Evolutionary conservation across 140 eudicot genomes (phyloP).

Genomic region (Senecio squalidus): DNA sequence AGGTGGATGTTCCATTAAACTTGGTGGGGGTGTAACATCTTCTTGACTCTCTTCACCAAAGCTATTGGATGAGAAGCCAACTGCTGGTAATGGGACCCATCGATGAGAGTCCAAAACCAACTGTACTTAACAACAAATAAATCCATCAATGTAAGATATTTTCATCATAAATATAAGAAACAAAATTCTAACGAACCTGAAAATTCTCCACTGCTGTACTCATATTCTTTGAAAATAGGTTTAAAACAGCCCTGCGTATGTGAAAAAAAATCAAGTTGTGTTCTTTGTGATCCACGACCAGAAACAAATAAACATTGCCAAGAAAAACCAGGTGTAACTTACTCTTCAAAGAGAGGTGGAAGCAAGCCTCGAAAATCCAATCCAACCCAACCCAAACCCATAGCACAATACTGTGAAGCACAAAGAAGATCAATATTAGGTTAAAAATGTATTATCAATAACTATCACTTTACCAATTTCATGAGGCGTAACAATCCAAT

Average conservation of each 20-base stretch:
- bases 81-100: conserved; percentile 95
- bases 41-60: conserved; percentile 70
- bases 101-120: conserved; percentile 96
- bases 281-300: conserved; percentile 4
- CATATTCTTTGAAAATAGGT: conserved; percentile 82
- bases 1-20: conserved; percentile 96
- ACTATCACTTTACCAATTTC: not conserved
- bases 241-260: conserved; percentile 77
- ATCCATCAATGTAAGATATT: not conserved
- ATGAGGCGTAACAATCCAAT: not conserved
- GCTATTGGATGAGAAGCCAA: conserved; percentile 76
- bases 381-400: conserved; percentile 99
- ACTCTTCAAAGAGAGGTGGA: conserved; percentile 99
- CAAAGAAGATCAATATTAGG: conserved; percentile 11
- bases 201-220: conserved; percentile 89
- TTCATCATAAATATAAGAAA: conserved; percentile 9
- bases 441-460: not conserved
- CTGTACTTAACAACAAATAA: conserved; percentile 33
- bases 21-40: conserved; percentile 87
- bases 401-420: conserved; percentile 77
- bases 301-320: not conserved
- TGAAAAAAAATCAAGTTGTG: conserved; percentile 14
- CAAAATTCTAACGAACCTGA: conserved; percentile 48
- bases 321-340: conserved; percentile 1
- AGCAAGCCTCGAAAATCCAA: conserved; percentile 94